Evolutionary conservation across 23 red algal genomes (phyloP).

Genomic region (Cyanidiococcus yangmingshanensis): DNA sequence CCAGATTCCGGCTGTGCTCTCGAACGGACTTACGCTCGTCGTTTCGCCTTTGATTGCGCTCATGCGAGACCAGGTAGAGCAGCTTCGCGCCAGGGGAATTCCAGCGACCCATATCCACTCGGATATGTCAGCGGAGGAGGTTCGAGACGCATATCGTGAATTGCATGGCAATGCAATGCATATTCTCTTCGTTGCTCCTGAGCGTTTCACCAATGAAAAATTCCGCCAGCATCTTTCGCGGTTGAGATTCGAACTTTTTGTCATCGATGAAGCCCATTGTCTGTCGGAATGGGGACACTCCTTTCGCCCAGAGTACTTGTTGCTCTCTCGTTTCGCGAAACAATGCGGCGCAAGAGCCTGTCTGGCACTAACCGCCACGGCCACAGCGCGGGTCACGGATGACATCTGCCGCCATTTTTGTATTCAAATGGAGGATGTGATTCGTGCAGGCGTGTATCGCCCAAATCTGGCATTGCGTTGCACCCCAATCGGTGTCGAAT

Average conservation of each 20-base stretch:
- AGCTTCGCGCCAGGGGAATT: conserved; percentile 24
- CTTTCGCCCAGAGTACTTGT: conserved; percentile 56
- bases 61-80: conserved; percentile 29
- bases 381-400: conserved; percentile 26
- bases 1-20: conserved; percentile 51
- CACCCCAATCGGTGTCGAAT: not conserved
- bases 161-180: conserved; percentile 30
- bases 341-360: conserved; percentile 22
- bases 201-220: conserved; percentile 60
- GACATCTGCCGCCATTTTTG: not conserved
- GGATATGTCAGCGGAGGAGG: conserved; percentile 20
- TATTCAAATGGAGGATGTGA: not conserved
- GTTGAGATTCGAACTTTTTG: conserved; percentile 41
- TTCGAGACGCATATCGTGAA: conserved; percentile 20
- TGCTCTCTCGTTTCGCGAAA: conserved; percentile 31
- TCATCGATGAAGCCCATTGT: conserved; percentile 75
- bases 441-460: not conserved
- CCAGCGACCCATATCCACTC: conserved; percentile 32
- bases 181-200: conserved; percentile 65
- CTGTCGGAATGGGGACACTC: conserved; percentile 59
- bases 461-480: not conserved
- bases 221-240: conserved; percentile 34
- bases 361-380: conserved; percentile 77
- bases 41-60: conserved; percentile 61
- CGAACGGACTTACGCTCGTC: conserved; percentile 51